Conservation (phyloP, 2,329 filamentous ascomycete genomes). For the Colletotrichum coccodes region DNA sequence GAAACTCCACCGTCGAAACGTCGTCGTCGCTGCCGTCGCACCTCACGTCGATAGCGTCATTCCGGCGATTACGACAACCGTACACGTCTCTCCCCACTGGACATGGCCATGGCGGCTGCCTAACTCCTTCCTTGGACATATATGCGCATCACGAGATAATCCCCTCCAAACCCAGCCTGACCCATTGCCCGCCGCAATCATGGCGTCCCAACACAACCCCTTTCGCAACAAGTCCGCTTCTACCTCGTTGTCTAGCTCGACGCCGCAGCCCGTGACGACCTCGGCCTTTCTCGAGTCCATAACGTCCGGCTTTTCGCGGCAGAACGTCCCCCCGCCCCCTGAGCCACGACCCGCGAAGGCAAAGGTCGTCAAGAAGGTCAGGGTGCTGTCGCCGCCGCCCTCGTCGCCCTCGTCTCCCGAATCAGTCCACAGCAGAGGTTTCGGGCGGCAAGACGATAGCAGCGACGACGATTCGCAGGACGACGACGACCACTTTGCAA, state of each 20-base stretch:
- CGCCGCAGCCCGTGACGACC: constrained; percentile 38
- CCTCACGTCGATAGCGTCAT: constrained; percentile 1
- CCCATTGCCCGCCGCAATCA: constrained; percentile 32
- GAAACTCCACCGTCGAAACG: not conserved
- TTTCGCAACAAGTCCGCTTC: constrained; percentile 57
- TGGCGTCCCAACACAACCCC: constrained; percentile 53
- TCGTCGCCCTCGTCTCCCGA: constrained; percentile 65
- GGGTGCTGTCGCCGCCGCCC: constrained; percentile 72
- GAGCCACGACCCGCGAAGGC: constrained; percentile 41
- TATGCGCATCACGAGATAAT: not conserved
- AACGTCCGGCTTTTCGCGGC: constrained; percentile 38
- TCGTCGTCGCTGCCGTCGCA: not conserved
- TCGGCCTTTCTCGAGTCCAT: constrained; percentile 41
- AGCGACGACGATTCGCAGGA: constrained; percentile 43
- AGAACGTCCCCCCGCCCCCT: constrained; percentile 34
- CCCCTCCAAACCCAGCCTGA: constrained; percentile 3
- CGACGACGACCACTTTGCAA: constrained; percentile 31
- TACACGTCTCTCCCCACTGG: constrained; percentile 7
- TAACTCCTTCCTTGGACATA: constrained; percentile 20
- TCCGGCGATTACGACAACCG: not conserved
- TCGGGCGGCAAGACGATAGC: constrained; percentile 39
- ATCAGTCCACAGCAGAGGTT: constrained; percentile 26
- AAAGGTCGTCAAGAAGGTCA: constrained; percentile 74
- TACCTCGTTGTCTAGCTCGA: constrained; percentile 25
- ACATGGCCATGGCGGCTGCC: constrained; percentile 30